Evolutionary conservation across 2,329 filamentous ascomycete genomes (phyloP).

Genomic region (Lasiodiplodia sp.): DNA sequence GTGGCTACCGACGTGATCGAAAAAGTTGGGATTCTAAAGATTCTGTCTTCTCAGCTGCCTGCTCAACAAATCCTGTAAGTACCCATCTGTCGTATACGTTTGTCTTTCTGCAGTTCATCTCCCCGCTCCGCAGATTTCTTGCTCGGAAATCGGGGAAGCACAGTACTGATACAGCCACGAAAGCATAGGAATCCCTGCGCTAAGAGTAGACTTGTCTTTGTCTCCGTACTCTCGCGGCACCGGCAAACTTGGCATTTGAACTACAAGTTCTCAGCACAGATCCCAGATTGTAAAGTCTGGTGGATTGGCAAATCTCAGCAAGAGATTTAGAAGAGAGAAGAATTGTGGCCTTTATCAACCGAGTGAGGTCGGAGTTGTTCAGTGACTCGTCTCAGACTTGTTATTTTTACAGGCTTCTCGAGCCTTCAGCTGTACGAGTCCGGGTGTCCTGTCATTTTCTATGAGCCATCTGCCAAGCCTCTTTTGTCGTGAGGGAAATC

Average conservation of each 20-base stretch:
- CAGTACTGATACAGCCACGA: not conserved
- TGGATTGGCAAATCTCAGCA: no score
- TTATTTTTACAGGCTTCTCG: not conserved
- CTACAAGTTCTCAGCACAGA: no score
- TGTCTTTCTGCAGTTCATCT: not conserved
- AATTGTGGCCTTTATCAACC: no score
- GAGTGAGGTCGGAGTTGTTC: no score
- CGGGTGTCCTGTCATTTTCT: not conserved
- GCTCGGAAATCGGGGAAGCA: not conserved
- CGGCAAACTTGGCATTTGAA: no score
- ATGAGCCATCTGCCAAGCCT: not conserved
- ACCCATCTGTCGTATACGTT: not conserved
- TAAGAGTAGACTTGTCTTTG: no score
- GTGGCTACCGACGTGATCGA: no score
- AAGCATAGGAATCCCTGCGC: not conserved
- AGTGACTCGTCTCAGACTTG: not conserved
- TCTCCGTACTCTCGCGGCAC: no score
- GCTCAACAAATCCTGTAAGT: not conserved
- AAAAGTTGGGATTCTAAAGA: no score
- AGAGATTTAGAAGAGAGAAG: no score
- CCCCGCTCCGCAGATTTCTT: not conserved
- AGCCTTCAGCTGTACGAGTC: not conserved
- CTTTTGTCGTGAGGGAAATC: not conserved
- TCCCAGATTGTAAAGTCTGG: no score
- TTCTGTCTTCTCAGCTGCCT: no score